Evolutionary conservation across 768 basidiomycete species (phyloP).

Genomic region (Hericium erinaceus): DNA sequence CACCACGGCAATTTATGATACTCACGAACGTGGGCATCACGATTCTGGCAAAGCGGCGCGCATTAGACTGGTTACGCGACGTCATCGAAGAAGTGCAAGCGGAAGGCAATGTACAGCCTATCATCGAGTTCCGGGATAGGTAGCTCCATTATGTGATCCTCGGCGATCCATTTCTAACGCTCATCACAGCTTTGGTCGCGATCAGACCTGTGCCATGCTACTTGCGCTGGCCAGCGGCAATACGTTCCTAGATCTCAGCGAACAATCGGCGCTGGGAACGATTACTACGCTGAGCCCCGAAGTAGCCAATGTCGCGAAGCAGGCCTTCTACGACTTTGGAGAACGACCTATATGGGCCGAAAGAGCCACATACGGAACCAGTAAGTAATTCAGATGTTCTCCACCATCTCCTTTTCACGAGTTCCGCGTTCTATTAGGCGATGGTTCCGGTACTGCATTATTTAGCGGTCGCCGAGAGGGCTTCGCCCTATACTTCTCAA

Average conservation of each 20-base stretch:
- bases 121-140: slow-evolving; percentile 79
- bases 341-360: slow-evolving; percentile 80
- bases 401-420: not conserved
- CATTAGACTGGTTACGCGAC: slow-evolving; percentile 76
- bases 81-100: slow-evolving; percentile 77
- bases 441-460: slow-evolving; percentile 51
- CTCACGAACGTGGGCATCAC: slow-evolving; percentile 82
- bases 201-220: slow-evolving; percentile 89
- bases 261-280: slow-evolving; percentile 33
- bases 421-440: slow-evolving; percentile 3
- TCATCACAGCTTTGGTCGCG: slow-evolving; percentile 68
- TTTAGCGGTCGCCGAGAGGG: slow-evolving; percentile 89
- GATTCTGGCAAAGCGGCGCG: slow-evolving; percentile 70
- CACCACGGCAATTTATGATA: slow-evolving; percentile 74
- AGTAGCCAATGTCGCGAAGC: slow-evolving; percentile 63
- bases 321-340: slow-evolving; percentile 80
- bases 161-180: slow-evolving; percentile 8
- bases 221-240: slow-evolving; percentile 81
- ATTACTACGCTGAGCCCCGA: slow-evolving; percentile 51
- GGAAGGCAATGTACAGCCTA: slow-evolving; percentile 67
- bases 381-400: slow-evolving; percentile 26
- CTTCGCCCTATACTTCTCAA: slow-evolving; percentile 76
- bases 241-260: slow-evolving; percentile 59
- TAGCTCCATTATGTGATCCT: not conserved
- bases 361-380: slow-evolving; percentile 64